Conservation (phyloP, 2,329 filamentous ascomycete genomes). For the Talaromyces sp. region DNA sequence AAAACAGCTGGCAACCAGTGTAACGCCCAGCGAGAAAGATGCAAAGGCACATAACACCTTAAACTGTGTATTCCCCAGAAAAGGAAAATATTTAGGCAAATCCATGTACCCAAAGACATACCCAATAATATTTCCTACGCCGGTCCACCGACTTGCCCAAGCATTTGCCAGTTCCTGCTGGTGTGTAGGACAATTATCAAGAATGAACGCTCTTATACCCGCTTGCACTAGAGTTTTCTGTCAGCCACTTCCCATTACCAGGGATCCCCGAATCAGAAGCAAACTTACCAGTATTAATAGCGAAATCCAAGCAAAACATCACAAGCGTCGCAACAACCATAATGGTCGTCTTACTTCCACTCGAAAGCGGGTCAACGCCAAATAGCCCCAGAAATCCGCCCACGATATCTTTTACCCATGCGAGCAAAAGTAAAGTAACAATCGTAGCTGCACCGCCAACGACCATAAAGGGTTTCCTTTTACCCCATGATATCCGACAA, state of each 20-base stretch:
- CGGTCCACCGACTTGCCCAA: slow-evolving; percentile 86
- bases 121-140: slow-evolving; percentile 86
- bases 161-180: slow-evolving; percentile 94
- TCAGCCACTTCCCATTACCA: slow-evolving; percentile 8
- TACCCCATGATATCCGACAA: slow-evolving; percentile 73
- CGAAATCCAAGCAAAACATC: slow-evolving; percentile 89
- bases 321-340: slow-evolving; percentile 81
- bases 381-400: slow-evolving; percentile 69
- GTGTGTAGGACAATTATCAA: slow-evolving; percentile 87
- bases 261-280: neutral
- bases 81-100: slow-evolving; percentile 73
- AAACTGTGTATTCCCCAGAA: slow-evolving; percentile 86
- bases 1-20: slow-evolving; percentile 70
- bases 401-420: slow-evolving; percentile 75
- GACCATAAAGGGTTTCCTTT: slow-evolving; percentile 80
- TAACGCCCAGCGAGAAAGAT: slow-evolving; percentile 69
- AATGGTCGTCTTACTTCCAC: slow-evolving; percentile 64
- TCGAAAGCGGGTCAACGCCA: slow-evolving; percentile 67
- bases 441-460: slow-evolving; percentile 69
- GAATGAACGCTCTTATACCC: slow-evolving; percentile 68
- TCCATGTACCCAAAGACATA: slow-evolving; percentile 86
- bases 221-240: slow-evolving; percentile 69
- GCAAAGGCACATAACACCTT: slow-evolving; percentile 88
- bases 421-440: slow-evolving; percentile 67
- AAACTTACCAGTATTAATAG: slow-evolving; percentile 79